Evolutionary conservation across 2,329 filamentous ascomycete genomes (phyloP), one percentile per base, ranked within the genome.

Genomic region (Cladorrhinum sp.): DNA sequence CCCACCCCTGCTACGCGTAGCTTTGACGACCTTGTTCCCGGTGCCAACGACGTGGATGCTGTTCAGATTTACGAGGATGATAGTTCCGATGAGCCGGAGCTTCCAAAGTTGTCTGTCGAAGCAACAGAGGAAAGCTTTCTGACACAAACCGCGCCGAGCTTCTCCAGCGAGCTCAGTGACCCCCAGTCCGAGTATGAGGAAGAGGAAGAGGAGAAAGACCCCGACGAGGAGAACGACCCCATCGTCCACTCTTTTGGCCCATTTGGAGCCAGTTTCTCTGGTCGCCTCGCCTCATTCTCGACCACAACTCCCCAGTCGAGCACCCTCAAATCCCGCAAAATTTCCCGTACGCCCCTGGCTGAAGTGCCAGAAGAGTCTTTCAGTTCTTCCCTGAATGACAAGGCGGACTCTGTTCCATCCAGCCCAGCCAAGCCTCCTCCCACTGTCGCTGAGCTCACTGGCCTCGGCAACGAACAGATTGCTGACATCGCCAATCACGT

Each of bases 221-320:
- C 90, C 0, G 89, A 93, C 68, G 93, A 97, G 77, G 93, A 98
- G 75, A 97, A 97, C 65, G 95, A 98, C 67, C 93, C 93, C 2
- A 87, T 96, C 58, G 81, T 97, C 18, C 91, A 95, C 74, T 96
- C 93, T 0, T 97, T 97, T 67, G 93, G 92, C 16, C 92, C 92
- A 0, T 96, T 91, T 70, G 92, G 92, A 48, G 90, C 90, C 57
- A 91, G 96, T 71, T 81, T 96, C 38, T 86, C 93, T n/a, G 85
- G 85, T 63, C 87, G 91, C 24, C 83, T 97, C 73, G 90, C 91
- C 22, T 91, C 90, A 1, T 89, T 97, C 77, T 83, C 81, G 54
- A 83, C 90, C 58, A 67, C 69, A 48, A 65, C 69, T 1, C 66
- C 71, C 1, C 64, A n/a, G 3, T 6, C 10, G 3, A 45, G n/a